Evolutionary conservation across 2,329 filamentous ascomycete genomes (phyloP), one percentile per base, ranked within the genome.

Genomic region (Acrocalymma vagum): DNA sequence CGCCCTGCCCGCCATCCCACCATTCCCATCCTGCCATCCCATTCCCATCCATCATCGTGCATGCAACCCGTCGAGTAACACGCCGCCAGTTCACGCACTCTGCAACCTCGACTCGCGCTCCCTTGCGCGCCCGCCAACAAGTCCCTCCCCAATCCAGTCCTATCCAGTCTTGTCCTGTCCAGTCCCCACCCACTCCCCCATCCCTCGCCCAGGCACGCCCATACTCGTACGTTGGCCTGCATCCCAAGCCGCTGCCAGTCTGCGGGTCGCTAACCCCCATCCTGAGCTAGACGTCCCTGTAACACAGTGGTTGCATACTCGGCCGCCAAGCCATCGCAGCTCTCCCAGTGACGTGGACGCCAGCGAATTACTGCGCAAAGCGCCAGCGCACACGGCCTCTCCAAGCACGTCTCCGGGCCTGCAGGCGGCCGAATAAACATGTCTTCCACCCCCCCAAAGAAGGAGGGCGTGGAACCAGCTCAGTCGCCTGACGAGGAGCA

Each of bases 371-470:
- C 45, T 51, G 49, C 36, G 42, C 46, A 50, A 48, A 42, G 51
- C 55, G 65, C 64, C 67, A 71, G 61, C 69, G 64, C 67, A 71
- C 65, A 65, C 77, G 77, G 78, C 80, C 82, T 44, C 51, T 55
- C 55, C 38, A 53, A 51, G 60, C 56, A 55, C 49, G 51, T 54
- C 49, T 45, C 57, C 59, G 58, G 55, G 53, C 62, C 72, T 76
- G 72, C 70, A 74, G 62, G 58, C 63, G 60, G 80, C 84, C 84
- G 86, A 86, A 89, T 90, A 94, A 85, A 82, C 78, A 88, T 96
- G 92, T 95, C 92, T 81, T 88, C 90, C 84, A 91, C 74, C 67
- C 90, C 91, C 81, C 86, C 89, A 70, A 94, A 95, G 82, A 90
- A 87, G 69, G 76, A 78, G 67, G 84, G 95, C 80, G 88, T 91